A percentile compares a stretch with the other conserved stretches of the same genome.
These are phyloP conservation scores for Diplodia corticola DNA, from an alignment of 2,329 filamentous ascomycete genomes.

Conservation along the genomic window DNA sequence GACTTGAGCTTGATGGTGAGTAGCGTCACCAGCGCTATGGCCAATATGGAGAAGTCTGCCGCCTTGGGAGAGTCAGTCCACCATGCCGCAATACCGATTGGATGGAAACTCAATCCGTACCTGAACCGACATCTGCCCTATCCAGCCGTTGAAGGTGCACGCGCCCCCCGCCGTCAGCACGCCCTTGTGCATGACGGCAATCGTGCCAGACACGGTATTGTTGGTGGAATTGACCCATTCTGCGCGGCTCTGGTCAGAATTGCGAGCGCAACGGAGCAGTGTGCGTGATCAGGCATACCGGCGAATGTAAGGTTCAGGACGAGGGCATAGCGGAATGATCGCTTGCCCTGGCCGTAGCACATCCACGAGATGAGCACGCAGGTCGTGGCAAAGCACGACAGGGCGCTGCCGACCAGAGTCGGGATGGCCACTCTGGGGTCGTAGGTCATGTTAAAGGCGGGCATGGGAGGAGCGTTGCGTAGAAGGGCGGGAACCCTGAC, in stretches of 20 bases:
- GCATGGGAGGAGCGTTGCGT: background rate
- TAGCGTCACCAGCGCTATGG: constrained; percentile 48
- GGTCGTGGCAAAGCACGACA: constrained; percentile 27
- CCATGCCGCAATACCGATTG: background rate
- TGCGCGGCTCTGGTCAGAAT: constrained; percentile 32
- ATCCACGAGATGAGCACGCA: constrained; percentile 28
- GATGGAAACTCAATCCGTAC: constrained; percentile 29
- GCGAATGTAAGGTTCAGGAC: constrained; percentile 32
- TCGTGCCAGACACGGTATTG: constrained; percentile 47
- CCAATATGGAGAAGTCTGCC: constrained; percentile 45
- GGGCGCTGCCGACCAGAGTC: constrained; percentile 30
- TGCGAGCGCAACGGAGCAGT: too few relatives aligned
- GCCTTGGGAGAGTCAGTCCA: constrained; percentile 25
- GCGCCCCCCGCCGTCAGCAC: constrained; percentile 34
- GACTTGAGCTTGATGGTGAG: constrained; percentile 43
- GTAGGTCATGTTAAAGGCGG: background rate
- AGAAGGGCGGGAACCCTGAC: background rate
- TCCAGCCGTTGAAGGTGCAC: constrained; percentile 48
- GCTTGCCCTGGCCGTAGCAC: constrained; percentile 27
- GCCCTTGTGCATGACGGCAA: constrained; percentile 33
- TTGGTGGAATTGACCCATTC: constrained; percentile 47
- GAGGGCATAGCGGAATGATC: constrained; percentile 31
- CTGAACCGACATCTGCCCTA: constrained; percentile 51
- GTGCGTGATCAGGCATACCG: constrained; percentile 24
- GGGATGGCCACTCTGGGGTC: constrained; percentile 24